Evolutionary conservation across 306 rosid species (phyloP).

Genomic region (Quercus wislizeni): DNA sequence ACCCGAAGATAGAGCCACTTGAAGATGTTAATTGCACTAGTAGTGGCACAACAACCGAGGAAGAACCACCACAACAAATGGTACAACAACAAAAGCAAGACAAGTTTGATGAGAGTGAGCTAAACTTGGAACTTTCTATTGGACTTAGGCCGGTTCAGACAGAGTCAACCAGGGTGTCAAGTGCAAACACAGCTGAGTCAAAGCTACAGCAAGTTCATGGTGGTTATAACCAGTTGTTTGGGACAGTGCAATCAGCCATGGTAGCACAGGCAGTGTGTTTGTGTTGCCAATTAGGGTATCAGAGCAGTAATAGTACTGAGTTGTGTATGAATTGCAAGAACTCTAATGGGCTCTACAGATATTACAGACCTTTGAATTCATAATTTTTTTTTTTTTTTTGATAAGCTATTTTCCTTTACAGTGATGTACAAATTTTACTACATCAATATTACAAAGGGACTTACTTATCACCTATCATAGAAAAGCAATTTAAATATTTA

Average conservation of each 20-base stretch:
- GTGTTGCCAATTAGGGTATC: constrained; percentile 43
- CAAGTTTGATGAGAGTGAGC: constrained; percentile 4
- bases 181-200: constrained; percentile 49
- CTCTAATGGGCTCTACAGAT: constrained; percentile 28
- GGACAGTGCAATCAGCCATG: constrained; percentile 1
- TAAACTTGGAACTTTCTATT: constrained; percentile 59
- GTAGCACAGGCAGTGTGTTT: constrained; percentile 24
- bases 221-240: not conserved
- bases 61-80: constrained; percentile 21
- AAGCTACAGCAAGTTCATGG: not conserved
- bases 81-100: not conserved
- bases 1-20: constrained; percentile 7
- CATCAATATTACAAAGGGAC: too few species aligned
- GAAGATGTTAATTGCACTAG: constrained; percentile 39
- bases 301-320: constrained; percentile 10
- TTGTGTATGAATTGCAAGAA: constrained; percentile 36
- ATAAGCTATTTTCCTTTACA: too few species aligned
- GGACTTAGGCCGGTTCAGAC: constrained; percentile 51
- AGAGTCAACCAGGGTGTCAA: constrained; percentile 25
- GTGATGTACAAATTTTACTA: too few species aligned
- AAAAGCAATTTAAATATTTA: too few species aligned
- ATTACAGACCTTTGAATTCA: constrained; percentile 22
- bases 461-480: too few species aligned
- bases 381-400: not conserved
- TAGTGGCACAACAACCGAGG: constrained; percentile 58